Conservation (phyloP, 345 rosid genomes). For the Lepidium didymum region DNA sequence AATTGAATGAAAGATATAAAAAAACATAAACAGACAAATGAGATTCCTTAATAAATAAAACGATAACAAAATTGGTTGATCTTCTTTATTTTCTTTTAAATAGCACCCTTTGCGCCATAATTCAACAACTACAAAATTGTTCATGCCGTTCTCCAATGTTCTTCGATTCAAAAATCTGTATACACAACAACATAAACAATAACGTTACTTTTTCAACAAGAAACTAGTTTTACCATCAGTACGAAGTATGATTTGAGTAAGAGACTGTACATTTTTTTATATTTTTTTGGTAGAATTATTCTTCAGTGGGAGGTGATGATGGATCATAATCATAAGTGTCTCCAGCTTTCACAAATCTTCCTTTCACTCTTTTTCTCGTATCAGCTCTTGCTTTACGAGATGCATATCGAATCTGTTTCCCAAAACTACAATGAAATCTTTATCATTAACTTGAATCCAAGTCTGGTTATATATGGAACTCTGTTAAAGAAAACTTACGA, state of each 20-base stretch:
- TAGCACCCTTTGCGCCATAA: not conserved
- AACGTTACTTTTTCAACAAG: constrained; percentile 12
- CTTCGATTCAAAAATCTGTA: constrained; percentile 18
- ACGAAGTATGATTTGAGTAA: not conserved
- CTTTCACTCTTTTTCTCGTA: constrained; percentile 85
- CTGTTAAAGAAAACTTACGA: constrained; percentile 29
- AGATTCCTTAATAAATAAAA: not conserved
- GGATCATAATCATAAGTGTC: constrained; percentile 77
- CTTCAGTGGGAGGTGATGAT: constrained; percentile 15
- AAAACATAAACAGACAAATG: not conserved
- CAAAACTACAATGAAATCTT: constrained; percentile 38
- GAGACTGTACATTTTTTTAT: not conserved
- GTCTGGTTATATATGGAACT: no score
- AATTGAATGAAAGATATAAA: not conserved
- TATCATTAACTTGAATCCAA: no score
- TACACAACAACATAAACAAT: not conserved
- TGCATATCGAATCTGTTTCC: constrained; percentile 82
- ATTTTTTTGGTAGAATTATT: not conserved
- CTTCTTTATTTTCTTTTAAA: not conserved
- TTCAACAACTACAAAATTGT: not conserved
- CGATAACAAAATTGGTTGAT: not conserved
- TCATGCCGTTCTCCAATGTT: constrained; percentile 13
- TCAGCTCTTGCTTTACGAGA: constrained; percentile 93
- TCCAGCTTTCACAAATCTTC: constrained; percentile 89
- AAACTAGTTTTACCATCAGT: constrained; percentile 3